phyloP scores from a whole-genome alignment of 305 asterid genomes.

The Nicotiana rustica region DNA sequence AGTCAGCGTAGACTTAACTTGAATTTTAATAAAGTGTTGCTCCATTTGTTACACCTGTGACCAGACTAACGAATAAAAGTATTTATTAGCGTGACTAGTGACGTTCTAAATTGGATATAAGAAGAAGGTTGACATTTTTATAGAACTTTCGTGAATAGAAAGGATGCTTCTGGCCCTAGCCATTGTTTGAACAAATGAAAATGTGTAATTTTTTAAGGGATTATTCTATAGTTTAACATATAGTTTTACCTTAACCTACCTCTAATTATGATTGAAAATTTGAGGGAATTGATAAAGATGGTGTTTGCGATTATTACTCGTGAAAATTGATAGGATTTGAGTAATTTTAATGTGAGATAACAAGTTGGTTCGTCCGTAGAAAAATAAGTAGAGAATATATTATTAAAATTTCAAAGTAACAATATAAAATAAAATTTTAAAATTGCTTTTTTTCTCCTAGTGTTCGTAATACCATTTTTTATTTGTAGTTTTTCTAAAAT shows the following conservation, averaged over 20 bases:
- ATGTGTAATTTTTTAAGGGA: no score
- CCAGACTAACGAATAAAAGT: background rate
- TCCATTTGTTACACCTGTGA: background rate
- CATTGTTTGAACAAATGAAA: conserved; percentile 3
- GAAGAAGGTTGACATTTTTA: background rate
- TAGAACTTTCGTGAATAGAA: background rate
- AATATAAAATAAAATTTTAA: background rate
- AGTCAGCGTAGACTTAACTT: conserved; percentile 16
- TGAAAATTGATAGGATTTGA: no score
- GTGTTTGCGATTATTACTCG: no score
- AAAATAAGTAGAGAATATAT: no score
- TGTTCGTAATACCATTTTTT: background rate
- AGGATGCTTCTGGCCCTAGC: background rate
- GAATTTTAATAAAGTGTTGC: background rate
- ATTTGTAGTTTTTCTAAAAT: background rate
- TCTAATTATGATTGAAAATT: background rate
- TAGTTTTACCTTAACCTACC: background rate
- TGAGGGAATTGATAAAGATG: no score
- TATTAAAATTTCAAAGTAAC: no score
- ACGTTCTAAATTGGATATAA: background rate
- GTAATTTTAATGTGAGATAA: no score
- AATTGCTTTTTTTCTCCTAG: background rate
- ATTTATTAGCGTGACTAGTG: conserved; percentile 6
- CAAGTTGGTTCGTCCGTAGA: no score
- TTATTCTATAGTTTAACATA: background rate